Evolutionary conservation across 805 yeast genomes (phyloP), one percentile per base, ranked within the genome.

Genomic region (Wickerhamiella allomyrinae): DNA sequence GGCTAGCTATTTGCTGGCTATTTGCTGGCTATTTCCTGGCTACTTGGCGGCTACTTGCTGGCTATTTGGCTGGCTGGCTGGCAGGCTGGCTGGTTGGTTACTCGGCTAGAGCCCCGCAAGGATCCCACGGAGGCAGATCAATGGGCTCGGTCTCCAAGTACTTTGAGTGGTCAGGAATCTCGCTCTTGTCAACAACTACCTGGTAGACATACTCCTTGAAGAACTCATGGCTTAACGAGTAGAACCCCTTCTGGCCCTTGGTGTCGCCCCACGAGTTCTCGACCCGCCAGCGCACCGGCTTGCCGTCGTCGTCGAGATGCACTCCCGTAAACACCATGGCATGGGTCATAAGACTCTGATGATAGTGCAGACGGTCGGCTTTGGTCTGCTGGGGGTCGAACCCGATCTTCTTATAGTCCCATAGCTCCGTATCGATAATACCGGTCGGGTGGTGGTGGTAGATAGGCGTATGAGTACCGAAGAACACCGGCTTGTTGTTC

Each of bases 401-500:
- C 37, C 57, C 57, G 5, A 56, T 39, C 1, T 69, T 68, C 47
- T 71, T 63, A 60, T 75, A 81, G 53, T 79, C 77, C 74, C 76
- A 84, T 17, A 79, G 69, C 33, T 71, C 69, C 17, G 74, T 61
- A 56, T 83, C 94, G 71, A 85, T 77, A 38, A 82, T 60, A 42
- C 95, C 95, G 7, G 74, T 58, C 20, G 58, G 59, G 43, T 68
- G 68, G 58, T 77, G 74, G 70, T 70, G 71, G 61, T 68, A 84
- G 57, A 79, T 77, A 20, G 89, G 91, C n/a, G 87, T 83, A 59
- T 84, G 93, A 14, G 87, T 77, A 10, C 94, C 94, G 56, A 84
- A 85, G 66, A 84, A 85, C 6, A 85, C 83, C 0, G 93, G 79
- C 63, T 79, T 79, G 61, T 81, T 77, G 46, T 66, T 68, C 62